phyloP scores from a whole-genome alignment of 768 basidiomycete genomes.

The Pisolithus orientalis region DNA sequence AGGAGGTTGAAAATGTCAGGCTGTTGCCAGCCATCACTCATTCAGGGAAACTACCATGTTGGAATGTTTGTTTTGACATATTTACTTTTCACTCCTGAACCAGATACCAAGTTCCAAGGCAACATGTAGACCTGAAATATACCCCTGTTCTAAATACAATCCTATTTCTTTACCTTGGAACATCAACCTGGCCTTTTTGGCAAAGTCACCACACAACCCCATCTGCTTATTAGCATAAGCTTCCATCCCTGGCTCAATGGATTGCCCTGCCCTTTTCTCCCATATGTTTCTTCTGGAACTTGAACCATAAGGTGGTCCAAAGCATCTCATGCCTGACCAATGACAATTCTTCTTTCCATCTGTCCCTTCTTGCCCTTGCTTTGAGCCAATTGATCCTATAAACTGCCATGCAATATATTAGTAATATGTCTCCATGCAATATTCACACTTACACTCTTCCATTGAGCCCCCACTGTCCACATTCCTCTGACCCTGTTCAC shows the following conservation, averaged over 20 bases:
- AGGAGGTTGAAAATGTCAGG: background rate
- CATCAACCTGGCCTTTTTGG: background rate
- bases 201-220: background rate
- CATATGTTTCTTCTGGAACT: background rate
- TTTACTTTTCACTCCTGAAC: background rate
- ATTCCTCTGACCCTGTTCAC: too few relatives aligned
- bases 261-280: background rate
- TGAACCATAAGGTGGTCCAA: slow-evolving; percentile 11
- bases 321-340: slow-evolving; percentile 12
- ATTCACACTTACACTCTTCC: too few relatives aligned
- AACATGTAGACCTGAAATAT: too few relatives aligned
- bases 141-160: background rate
- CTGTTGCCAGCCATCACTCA: background rate
- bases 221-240: background rate
- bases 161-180: background rate
- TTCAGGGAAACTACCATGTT: background rate
- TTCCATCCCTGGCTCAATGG: background rate
- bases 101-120: too few relatives aligned
- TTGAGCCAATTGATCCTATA: too few relatives aligned
- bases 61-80: background rate
- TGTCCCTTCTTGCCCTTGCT: background rate
- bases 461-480: too few relatives aligned
- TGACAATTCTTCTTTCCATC: slow-evolving; percentile 15
- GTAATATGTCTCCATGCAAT: too few relatives aligned
- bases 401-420: too few relatives aligned